Evolutionary conservation across 2,329 filamentous ascomycete genomes (phyloP), one percentile per base, ranked within the genome.

Genomic region (Sporothrix pallida): DNA sequence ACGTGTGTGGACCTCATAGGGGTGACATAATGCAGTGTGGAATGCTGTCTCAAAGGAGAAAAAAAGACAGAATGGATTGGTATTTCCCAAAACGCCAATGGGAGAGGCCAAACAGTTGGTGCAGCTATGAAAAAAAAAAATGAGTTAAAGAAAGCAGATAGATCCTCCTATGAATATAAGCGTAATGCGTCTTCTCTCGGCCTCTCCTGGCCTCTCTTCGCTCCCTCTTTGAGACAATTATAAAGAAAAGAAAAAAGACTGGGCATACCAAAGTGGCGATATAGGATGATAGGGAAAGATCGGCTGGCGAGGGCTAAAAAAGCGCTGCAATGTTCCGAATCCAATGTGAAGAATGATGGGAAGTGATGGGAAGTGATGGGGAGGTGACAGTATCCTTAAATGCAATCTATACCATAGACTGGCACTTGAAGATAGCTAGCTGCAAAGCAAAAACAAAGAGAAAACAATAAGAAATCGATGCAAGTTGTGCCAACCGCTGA

Each of bases 61-160:
- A 65, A 46, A 52, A 50, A 68, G 52, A 17, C 20, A 37, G 4
- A 5, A 37, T 37, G 31, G 15, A 52, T 37, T 70, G 52, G 52
- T 70, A 70, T 58, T 70, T 70, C 52, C 46, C 42, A 9, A 23
- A 48, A 58, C 68, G 52, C 68, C 68, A 70, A 26, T 46, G 52
- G 12, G 13, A 44, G 46, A n/a, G 26, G n/a, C 50, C 4, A 17
- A 42, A 69, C 6, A 37, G 13, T 17, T 37, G 50, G 44, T 15
- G 44, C 8, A 54, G 26, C 8, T 54, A 69, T n/a, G 17, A n/a
- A 12, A 54, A 54, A 37, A 37, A 26, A 26, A 26, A 26, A n/a
- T 31, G 31, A 37, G 31, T 7, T 37, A 37, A 37, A 54, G 6
- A 67, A 69, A 31, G 23, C 7, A 31, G 37, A 70, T 6, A 46